Evolutionary conservation across 129 eudicot species (phyloP).

Genomic region (Logfia minima): DNA sequence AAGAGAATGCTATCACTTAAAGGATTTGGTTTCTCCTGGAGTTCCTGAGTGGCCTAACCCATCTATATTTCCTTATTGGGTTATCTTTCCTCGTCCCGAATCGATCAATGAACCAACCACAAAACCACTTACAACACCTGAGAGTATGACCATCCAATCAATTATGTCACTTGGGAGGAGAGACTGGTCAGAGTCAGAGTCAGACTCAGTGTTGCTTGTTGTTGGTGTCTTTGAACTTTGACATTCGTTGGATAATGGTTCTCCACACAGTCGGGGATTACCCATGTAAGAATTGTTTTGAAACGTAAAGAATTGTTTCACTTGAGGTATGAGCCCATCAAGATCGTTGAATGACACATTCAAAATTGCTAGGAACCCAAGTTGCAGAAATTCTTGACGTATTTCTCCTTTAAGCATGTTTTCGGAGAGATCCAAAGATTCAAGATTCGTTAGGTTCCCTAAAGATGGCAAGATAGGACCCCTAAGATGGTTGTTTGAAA

Average conservation of each 20-base stretch:
- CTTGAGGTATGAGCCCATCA: too few relatives aligned
- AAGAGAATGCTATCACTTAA: too few relatives aligned
- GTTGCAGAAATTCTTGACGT: not conserved
- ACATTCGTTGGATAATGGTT: not conserved
- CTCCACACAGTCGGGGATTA: not conserved
- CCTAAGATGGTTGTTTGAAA: constrained; percentile 12
- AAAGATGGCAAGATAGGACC: not conserved
- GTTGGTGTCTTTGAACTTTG: not conserved
- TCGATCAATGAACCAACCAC: too few relatives aligned
- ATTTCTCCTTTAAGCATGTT: not conserved
- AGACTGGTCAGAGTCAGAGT: too few relatives aligned
- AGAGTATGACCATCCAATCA: not conserved
- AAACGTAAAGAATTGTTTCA: too few relatives aligned
- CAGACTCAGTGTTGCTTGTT: not conserved
- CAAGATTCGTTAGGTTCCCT: not conserved
- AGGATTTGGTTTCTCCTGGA: too few relatives aligned
- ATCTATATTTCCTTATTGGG: too few relatives aligned
- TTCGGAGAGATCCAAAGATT: not conserved
- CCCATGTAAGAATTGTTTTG: not conserved
- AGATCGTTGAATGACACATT: too few relatives aligned
- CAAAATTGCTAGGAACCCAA: too few relatives aligned
- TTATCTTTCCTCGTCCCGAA: too few relatives aligned
- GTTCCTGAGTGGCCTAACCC: too few relatives aligned
- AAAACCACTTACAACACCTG: not conserved
- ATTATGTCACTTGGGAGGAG: too few relatives aligned